A percentile compares a stretch with the other conserved stretches of the same genome.
Conservation (phyloP, 768 basidiomycete genomes). For the Suillus paluster region DNA sequence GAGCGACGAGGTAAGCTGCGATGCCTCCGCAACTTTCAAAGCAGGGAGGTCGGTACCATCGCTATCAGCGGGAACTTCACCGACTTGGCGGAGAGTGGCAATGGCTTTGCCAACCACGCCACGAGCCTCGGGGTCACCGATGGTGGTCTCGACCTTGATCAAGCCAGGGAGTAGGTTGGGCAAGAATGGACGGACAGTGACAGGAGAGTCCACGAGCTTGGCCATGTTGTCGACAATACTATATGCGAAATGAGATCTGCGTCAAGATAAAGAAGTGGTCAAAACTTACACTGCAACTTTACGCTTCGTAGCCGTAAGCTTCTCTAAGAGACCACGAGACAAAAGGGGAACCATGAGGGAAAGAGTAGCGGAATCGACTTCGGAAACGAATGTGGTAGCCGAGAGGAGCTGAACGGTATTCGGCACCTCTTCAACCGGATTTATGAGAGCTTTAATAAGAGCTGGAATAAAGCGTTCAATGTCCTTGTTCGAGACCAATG, state of each 20-base stretch:
- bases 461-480: conserved; percentile 97
- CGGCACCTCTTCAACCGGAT: conserved; percentile 99
- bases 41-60: conserved; percentile 94
- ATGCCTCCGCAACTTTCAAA: conserved; percentile 74
- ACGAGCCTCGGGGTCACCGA: conserved; percentile 98
- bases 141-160: conserved; percentile 92
- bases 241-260: conserved; percentile 27
- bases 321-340: conserved; percentile 91
- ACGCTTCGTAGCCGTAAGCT: conserved; percentile 94
- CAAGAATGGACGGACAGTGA: conserved; percentile 96
- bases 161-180: conserved; percentile 94
- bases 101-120: conserved; percentile 90
- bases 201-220: conserved; percentile 93
- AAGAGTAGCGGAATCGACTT: conserved; percentile 96
- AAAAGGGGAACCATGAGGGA: conserved; percentile 98
- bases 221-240: conserved; percentile 98
- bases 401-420: conserved; percentile 94
- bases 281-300: conserved; percentile 92
- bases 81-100: conserved; percentile 93
- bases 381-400: conserved; percentile 99
- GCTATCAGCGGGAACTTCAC: conserved; percentile 78
- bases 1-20: conserved; percentile 68
- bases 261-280: conserved; percentile 15
- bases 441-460: conserved; percentile 96
- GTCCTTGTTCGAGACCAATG: conserved; percentile 97